Percentiles rank a stretch among this genome's conserved stretches.
Evolutionary conservation across 345 rosid species (phyloP).

Genomic region (Populus ilicifolia): DNA sequence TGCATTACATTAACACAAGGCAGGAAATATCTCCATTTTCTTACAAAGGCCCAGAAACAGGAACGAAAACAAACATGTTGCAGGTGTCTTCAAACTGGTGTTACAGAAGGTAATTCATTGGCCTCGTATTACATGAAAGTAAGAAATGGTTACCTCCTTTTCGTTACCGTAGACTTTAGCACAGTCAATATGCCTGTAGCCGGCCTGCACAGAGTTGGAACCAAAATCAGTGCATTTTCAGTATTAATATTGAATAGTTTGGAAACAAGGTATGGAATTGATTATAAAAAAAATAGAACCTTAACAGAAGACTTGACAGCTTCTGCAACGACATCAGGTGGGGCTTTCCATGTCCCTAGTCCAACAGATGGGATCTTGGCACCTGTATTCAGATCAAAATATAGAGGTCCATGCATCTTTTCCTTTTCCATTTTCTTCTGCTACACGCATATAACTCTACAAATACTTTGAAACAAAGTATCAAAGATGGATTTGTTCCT

Average conservation of each 20-base stretch:
- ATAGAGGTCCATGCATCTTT: slow-evolving; percentile 18
- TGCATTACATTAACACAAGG: slow-evolving; percentile 17
- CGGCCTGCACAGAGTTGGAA: slow-evolving; percentile 33
- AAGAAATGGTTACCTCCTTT: slow-evolving; percentile 35
- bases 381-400: slow-evolving; percentile 47
- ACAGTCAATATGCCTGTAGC: slow-evolving; percentile 50
- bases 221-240: background rate
- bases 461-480: no score
- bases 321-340: slow-evolving; percentile 33
- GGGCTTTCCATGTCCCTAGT: slow-evolving; percentile 49
- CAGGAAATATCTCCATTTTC: background rate
- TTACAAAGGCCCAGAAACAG: background rate
- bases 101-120: background rate
- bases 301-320: slow-evolving; percentile 6
- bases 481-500: no score
- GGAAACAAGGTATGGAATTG: background rate
- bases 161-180: slow-evolving; percentile 48
- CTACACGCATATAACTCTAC: background rate
- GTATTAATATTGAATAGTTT: background rate
- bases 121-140: no score
- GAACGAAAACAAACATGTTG: background rate
- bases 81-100: background rate
- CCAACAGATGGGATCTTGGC: slow-evolving; percentile 51
- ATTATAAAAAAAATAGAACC: slow-evolving; percentile 2
- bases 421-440: slow-evolving; percentile 28